phyloP scores from a whole-genome alignment of 2,329 filamentous ascomycete genomes.

The Dichotomopilus funicola region DNA sequence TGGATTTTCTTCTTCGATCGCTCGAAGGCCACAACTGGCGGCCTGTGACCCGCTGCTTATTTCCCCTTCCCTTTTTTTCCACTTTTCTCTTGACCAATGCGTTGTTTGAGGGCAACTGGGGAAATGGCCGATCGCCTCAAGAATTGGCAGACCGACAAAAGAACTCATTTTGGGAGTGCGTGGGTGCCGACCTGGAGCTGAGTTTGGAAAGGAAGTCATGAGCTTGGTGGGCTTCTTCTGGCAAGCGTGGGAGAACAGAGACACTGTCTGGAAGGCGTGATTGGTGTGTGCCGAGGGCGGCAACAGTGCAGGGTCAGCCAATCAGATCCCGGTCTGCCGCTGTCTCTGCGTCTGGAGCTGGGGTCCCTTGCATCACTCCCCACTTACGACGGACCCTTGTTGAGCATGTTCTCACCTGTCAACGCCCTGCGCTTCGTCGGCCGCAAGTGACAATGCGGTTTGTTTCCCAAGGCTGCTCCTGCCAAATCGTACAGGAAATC shows the following conservation, averaged over 20 bases:
- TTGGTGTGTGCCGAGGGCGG: constrained; percentile 33
- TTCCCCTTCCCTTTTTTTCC: not conserved
- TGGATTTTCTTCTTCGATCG: too few species aligned
- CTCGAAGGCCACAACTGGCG: not conserved
- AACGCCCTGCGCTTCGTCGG: constrained; percentile 21
- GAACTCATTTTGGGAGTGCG: not conserved
- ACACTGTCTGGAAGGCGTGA: constrained; percentile 21
- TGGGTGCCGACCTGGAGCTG: too few species aligned
- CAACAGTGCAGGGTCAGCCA: constrained; percentile 31
- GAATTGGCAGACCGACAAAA: not conserved
- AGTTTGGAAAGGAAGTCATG: not conserved
- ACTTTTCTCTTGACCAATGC: not conserved
- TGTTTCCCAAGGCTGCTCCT: too few species aligned
- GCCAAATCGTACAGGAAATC: not conserved
- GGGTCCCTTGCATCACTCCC: constrained; percentile 12
- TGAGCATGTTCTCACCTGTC: constrained; percentile 20
- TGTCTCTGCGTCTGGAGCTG: constrained; percentile 20
- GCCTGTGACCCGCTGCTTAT: not conserved
- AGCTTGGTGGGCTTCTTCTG: not conserved
- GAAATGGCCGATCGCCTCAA: not conserved
- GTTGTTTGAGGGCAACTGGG: not conserved
- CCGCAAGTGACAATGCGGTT: constrained; percentile 17
- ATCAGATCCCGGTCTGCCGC: constrained; percentile 28
- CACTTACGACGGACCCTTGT: constrained; percentile 6
- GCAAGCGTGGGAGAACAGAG: not conserved